Base-by-base conservation (phyloP, 345 rosid species). In the Hypericum perforatum region DNA sequence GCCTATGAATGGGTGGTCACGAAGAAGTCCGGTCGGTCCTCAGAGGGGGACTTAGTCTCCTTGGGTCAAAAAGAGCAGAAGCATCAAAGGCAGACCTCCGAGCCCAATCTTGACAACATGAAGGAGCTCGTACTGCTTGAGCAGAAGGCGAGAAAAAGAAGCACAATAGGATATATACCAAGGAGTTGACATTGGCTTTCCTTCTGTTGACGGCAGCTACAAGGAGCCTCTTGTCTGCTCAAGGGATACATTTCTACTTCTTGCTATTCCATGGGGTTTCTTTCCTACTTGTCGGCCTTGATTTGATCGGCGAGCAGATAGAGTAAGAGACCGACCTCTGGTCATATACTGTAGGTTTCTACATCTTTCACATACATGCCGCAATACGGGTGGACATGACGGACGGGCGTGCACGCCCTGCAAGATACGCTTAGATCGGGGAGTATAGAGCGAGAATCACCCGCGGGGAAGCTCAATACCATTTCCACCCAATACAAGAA, bases 1-100 rank as follows among this genome's bases (percentile, higher is more conserved):
- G 95, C 97, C 5, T 86, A 86, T 32, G 97, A 89, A 49, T 89
- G 97, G 97, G 95, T 89, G 11, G 95, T 89, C 36, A 89, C 97
- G 0, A 89, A 89, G 68, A 89, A 89, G 74, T 89, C 95, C 0
- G 97, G 97, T n/a, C 76, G 97, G 0, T 86, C 97, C 6, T 86
- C 97, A 0, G 95, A 89, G 64, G 97, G 97, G 8, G 97, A 86
- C 65, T 88, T 89, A 11, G 77, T 75, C 6, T 68, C 79, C 9
- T 67, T 89, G 63, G 67, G 67, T 6, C 79, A 78, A 43, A 86
- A 83, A 59, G 87, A 77, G 59, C 56, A 65, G 2, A 75, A 69
- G 49, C 82, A 79, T 59, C 82, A 67, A 11, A 71, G 81, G 39
- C 82, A 69, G 0, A 52, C 53, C 46, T 89, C 95, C 8, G 86